Evolutionary conservation across 306 rosid genomes (phyloP).

Genomic region (Vicia villosa): DNA sequence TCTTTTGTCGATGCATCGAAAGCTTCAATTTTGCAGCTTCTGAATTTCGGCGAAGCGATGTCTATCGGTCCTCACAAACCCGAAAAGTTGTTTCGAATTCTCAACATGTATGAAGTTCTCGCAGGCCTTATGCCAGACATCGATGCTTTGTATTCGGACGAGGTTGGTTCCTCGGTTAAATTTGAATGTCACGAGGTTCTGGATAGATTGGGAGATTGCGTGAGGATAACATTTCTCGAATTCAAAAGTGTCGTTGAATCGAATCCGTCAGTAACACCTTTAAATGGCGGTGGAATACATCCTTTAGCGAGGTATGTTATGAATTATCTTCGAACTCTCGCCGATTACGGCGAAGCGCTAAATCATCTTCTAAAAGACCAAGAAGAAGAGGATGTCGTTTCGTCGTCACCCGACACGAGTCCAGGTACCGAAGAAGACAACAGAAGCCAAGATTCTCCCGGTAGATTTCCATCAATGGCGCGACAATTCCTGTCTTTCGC

Average conservation of each 20-base stretch:
- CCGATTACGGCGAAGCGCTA: slow-evolving; percentile 65
- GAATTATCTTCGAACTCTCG: slow-evolving; percentile 77
- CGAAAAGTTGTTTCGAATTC: slow-evolving; percentile 74
- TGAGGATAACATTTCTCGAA: slow-evolving; percentile 64
- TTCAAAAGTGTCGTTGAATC: slow-evolving; percentile 73
- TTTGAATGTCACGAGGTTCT: slow-evolving; percentile 76
- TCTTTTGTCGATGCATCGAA: slow-evolving; percentile 86
- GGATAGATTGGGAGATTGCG: slow-evolving; percentile 73
- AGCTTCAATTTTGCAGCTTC: slow-evolving; percentile 81
- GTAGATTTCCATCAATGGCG: slow-evolving; percentile 57
- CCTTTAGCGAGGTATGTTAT: slow-evolving; percentile 83
- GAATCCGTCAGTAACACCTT: slow-evolving; percentile 59
- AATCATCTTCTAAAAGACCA: slow-evolving; percentile 66
- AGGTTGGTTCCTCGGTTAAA: slow-evolving; percentile 67
- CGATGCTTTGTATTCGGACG: slow-evolving; percentile 62
- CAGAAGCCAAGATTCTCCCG: slow-evolving; percentile 39
- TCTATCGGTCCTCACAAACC: slow-evolving; percentile 90
- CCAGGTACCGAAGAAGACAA: slow-evolving; percentile 55
- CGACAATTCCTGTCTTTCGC: slow-evolving; percentile 60
- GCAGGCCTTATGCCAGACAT: slow-evolving; percentile 70
- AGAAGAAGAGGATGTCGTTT: slow-evolving; percentile 48
- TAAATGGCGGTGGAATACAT: slow-evolving; percentile 86
- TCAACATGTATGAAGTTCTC: slow-evolving; percentile 92
- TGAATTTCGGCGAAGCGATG: slow-evolving; percentile 92
- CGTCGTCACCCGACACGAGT: slow-evolving; percentile 59